phyloP scores from a whole-genome alignment of 495 filamentous ascomycete genomes.

The Podospora tetraspora region DNA sequence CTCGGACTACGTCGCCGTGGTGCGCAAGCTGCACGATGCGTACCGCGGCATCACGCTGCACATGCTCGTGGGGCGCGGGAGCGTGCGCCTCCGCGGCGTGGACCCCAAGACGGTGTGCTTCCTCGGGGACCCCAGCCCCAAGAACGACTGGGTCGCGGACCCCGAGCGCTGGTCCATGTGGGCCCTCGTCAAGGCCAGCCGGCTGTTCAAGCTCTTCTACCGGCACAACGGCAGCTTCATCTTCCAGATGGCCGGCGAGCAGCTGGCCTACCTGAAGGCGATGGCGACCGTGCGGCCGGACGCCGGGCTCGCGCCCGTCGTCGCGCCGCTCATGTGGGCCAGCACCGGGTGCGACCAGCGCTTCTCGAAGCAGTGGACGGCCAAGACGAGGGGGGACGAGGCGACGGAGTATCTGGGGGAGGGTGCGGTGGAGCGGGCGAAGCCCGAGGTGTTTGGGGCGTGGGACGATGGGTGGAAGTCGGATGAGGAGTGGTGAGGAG shows the following conservation, averaged over 20 bases:
- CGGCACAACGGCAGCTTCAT: slow-evolving; percentile 37
- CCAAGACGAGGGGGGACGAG: neutral
- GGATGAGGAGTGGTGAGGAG: neutral
- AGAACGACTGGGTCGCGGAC: slow-evolving; percentile 23
- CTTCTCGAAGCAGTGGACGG: slow-evolving; percentile 29
- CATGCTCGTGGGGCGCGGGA: slow-evolving; percentile 7
- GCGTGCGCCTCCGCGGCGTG: neutral
- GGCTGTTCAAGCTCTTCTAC: slow-evolving; percentile 46
- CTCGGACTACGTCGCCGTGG: slow-evolving; percentile 31
- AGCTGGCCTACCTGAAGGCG: slow-evolving; percentile 61
- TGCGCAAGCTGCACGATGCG: slow-evolving; percentile 37
- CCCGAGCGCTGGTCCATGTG: slow-evolving; percentile 40
- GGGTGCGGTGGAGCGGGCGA: neutral
- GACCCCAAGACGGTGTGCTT: slow-evolving; percentile 29
- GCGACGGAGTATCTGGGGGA: neutral
- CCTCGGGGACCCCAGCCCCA: slow-evolving; percentile 40
- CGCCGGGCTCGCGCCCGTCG: slow-evolving; percentile 17
- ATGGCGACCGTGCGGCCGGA: slow-evolving; percentile 9
- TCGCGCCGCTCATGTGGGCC: slow-evolving; percentile 44
- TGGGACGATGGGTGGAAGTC: neutral
- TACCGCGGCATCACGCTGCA: slow-evolving; percentile 40
- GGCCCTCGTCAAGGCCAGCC: slow-evolving; percentile 59
- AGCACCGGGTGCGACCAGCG: slow-evolving; percentile 36
- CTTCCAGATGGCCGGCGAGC: slow-evolving; percentile 60
- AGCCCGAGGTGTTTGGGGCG: neutral